Conservation (phyloP, 768 basidiomycete genomes). For the Podaxis rugospora region DNA sequence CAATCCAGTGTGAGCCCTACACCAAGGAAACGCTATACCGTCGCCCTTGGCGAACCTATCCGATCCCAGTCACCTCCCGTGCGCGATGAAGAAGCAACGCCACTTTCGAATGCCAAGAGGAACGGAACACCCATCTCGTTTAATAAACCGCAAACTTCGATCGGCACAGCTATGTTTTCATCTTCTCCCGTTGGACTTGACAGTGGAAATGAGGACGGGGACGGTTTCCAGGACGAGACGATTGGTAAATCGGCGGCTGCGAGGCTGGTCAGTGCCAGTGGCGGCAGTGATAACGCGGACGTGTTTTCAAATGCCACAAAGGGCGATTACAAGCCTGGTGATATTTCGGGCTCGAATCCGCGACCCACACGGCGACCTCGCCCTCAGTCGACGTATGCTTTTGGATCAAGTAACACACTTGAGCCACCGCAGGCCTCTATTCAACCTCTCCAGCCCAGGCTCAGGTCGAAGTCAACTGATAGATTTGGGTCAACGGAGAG, state of each 20-base stretch:
- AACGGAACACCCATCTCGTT: constrained; percentile 16
- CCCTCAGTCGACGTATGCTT: constrained; percentile 7
- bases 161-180: constrained; percentile 42
- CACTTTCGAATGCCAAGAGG: constrained; percentile 2
- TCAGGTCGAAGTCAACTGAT: constrained; percentile 8
- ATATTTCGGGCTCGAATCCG: constrained; percentile 11
- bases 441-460: constrained; percentile 5
- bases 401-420: not conserved
- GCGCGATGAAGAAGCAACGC: not conserved
- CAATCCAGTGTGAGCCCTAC: constrained; percentile 63
- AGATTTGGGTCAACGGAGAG: constrained; percentile 12
- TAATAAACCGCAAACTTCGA: constrained; percentile 20
- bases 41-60: constrained; percentile 76
- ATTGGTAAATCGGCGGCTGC: constrained; percentile 51
- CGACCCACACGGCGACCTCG: constrained; percentile 6
- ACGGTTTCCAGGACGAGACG: constrained; percentile 50
- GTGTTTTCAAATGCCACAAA: constrained; percentile 15
- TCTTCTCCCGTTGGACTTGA: constrained; percentile 24
- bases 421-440: not conserved
- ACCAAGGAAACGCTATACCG: constrained; percentile 82
- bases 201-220: constrained; percentile 30
- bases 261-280: constrained; percentile 18
- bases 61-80: constrained; percentile 25
- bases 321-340: constrained; percentile 10
- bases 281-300: constrained; percentile 3